phyloP scores from a whole-genome alignment of 2,329 filamentous ascomycete species.

The Diaporthe capsici region DNA sequence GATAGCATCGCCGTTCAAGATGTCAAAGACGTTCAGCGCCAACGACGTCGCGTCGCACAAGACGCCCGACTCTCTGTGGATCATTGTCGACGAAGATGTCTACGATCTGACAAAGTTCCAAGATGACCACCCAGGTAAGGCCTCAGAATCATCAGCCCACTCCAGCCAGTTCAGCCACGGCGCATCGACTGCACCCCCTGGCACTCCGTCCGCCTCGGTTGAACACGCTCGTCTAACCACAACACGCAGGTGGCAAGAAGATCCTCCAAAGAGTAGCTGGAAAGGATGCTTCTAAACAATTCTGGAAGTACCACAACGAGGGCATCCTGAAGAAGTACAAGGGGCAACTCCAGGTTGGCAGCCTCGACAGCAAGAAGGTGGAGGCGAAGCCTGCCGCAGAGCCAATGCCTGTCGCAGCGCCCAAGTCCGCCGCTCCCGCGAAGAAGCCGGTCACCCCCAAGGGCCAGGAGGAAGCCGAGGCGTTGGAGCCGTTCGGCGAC shows the following conservation, averaged over 20 bases:
- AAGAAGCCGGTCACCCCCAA: slow-evolving; percentile 49
- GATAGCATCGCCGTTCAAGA: slow-evolving; percentile 57
- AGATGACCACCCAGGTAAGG: slow-evolving; percentile 84
- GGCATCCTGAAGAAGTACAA: slow-evolving; percentile 90
- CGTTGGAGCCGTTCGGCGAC: slow-evolving; percentile 87
- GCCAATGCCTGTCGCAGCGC: slow-evolving; percentile 63
- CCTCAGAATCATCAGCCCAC: background rate
- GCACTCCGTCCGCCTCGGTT: background rate
- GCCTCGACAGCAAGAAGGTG: slow-evolving; percentile 84
- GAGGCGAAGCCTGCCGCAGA: slow-evolving; percentile 68
- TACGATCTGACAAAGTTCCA: slow-evolving; percentile 94
- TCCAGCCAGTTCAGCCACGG: background rate
- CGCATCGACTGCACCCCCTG: background rate
- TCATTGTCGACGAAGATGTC: slow-evolving; percentile 94
- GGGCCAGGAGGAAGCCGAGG: slow-evolving; percentile 70
- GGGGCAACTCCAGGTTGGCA: slow-evolving; percentile 83
- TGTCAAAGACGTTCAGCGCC: slow-evolving; percentile 89
- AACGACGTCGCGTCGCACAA: slow-evolving; percentile 93
- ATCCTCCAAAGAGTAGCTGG: slow-evolving; percentile 74
- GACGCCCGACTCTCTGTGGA: slow-evolving; percentile 87
- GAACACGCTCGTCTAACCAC: background rate
- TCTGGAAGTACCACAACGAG: slow-evolving; percentile 87
- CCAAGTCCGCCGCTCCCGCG: slow-evolving; percentile 55
- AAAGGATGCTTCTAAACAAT: slow-evolving; percentile 77
- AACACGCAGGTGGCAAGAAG: slow-evolving; percentile 71